Evolutionary conservation across 176 grass and related monocot species (phyloP).

Genomic region (Rhipidocladum racemiflorum): DNA sequence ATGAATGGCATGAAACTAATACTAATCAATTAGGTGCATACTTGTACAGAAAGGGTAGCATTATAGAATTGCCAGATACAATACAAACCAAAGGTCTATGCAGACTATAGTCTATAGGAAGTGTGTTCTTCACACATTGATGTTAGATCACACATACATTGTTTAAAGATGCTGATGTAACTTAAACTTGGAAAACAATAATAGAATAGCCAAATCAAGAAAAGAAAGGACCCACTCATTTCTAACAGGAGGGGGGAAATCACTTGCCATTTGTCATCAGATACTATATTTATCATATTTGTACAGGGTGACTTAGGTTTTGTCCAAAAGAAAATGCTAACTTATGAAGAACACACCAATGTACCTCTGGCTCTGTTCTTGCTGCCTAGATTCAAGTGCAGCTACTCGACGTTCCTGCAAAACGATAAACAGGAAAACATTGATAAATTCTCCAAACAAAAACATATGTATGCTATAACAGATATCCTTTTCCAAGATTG

Average conservation of each 20-base stretch:
- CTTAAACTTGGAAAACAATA: background rate
- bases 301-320: background rate
- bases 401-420: conserved; percentile 28
- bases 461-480: background rate
- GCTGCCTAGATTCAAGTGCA: background rate
- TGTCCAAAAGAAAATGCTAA: background rate
- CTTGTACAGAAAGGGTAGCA: background rate
- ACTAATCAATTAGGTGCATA: background rate
- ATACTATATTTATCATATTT: background rate
- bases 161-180: background rate
- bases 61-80: background rate
- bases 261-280: background rate
- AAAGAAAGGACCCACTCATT: background rate
- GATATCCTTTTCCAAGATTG: background rate
- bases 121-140: background rate
- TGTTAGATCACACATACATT: background rate
- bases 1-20: background rate
- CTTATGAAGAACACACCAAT: background rate
- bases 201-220: background rate
- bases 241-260: background rate
- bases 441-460: background rate
- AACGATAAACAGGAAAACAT: background rate
- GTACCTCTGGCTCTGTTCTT: background rate
- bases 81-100: background rate
- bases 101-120: background rate